Conservation (phyloP, 2,329 filamentous ascomycete genomes). For the Mycosphaerella sp. region DNA sequence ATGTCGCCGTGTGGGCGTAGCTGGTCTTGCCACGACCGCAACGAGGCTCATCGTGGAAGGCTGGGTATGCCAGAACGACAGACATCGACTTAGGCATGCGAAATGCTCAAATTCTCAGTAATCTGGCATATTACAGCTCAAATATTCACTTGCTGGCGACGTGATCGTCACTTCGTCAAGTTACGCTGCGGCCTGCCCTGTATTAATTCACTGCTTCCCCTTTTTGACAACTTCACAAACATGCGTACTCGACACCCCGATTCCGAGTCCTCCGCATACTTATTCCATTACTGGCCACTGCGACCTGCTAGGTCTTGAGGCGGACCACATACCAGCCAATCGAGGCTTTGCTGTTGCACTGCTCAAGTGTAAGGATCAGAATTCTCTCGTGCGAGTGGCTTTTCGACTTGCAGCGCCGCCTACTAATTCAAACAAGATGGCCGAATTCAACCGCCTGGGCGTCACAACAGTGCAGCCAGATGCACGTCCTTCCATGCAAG, state of each 20-base stretch:
- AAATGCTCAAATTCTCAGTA: neutral
- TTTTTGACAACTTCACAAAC: neutral
- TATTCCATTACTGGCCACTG: too few relatives aligned
- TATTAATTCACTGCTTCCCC: neutral
- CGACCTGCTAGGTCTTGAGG: too few relatives aligned
- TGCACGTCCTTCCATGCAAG: conserved; percentile 3
- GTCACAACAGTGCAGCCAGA: conserved; percentile 8
- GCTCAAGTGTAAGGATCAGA: too few relatives aligned
- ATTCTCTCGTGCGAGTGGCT: too few relatives aligned
- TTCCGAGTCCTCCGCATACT: neutral
- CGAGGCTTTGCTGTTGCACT: too few relatives aligned
- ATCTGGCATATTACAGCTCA: neutral
- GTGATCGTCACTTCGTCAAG: neutral
- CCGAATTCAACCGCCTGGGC: conserved; percentile 6
- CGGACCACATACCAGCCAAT: too few relatives aligned
- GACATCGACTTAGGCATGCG: too few relatives aligned
- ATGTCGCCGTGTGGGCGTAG: too few relatives aligned
- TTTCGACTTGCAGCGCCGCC: too few relatives aligned
- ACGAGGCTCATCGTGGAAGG: too few relatives aligned
- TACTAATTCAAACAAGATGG: neutral
- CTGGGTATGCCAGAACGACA: too few relatives aligned
- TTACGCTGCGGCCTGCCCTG: neutral
- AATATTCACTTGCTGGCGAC: neutral
- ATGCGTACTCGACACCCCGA: neutral
- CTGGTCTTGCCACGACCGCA: too few relatives aligned